Percentiles rank a stretch among this genome's conserved stretches.
Conservation (phyloP, 1,284 basidiomycete species). For the Psilocybe mexicana region DNA sequence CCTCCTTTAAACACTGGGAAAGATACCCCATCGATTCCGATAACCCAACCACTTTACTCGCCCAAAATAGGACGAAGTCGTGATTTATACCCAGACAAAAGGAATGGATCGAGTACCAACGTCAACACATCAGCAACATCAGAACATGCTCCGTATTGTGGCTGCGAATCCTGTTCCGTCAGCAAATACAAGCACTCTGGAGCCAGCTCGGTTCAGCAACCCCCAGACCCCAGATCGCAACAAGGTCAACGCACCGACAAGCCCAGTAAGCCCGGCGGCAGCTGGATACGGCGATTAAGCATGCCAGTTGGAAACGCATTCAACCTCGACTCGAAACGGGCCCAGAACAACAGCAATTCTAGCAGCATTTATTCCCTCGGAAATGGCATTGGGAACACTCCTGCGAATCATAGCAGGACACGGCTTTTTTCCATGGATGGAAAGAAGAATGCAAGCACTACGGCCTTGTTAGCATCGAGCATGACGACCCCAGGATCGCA, state of each 20-base stretch:
- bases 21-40: conserved; percentile 18
- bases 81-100: conserved; percentile 10
- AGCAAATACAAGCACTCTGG: conserved; percentile 44
- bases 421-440: conserved; percentile 40
- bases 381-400: conserved; percentile 26
- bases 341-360: conserved; percentile 25
- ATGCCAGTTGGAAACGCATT: conserved; percentile 68
- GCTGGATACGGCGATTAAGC: conserved; percentile 73
- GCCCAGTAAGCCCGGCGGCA: conserved; percentile 37
- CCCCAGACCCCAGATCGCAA: conserved; percentile 13
- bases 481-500: conserved; percentile 10
- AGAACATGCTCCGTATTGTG: conserved; percentile 59
- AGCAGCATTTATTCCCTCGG: conserved; percentile 29
- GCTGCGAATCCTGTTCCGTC: conserved; percentile 60
- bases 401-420: conserved; percentile 22
- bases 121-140: conserved; percentile 17
- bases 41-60: conserved; percentile 16
- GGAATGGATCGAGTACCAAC: conserved; percentile 22
- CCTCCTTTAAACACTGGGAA: conserved; percentile 33
- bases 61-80: conserved; percentile 4
- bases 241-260: conserved; percentile 32
- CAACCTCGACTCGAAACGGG: conserved; percentile 44
- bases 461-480: conserved; percentile 28
- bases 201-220: conserved; percentile 4
- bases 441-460: conserved; percentile 45